Conservation (phyloP, 164 flowering plant species). For the Taxillus chinensis region DNA sequence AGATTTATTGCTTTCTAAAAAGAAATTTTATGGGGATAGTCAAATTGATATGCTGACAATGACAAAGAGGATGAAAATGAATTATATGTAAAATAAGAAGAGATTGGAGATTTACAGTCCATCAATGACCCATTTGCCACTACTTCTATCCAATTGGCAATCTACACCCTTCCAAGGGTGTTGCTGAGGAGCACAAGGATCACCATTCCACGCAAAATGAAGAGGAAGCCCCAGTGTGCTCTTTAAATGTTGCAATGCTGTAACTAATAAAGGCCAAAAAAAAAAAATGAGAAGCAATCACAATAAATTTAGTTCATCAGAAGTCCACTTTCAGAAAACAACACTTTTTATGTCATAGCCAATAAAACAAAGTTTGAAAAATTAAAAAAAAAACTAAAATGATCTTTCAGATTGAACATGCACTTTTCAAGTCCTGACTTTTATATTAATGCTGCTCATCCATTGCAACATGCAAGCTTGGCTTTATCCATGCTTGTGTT, state of each 20-base stretch:
- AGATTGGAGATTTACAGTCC: slow-evolving; percentile 64
- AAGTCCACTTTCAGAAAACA: not conserved
- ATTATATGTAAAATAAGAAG: not conserved
- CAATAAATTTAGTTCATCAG: not conserved
- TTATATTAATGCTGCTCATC: not conserved
- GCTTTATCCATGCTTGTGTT: no score
- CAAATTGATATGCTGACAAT: no score
- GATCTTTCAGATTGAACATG: not conserved
- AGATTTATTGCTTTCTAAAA: no score
- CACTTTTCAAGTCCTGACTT: not conserved
- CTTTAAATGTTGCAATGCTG: slow-evolving; percentile 67
- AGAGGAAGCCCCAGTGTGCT: slow-evolving; percentile 69
- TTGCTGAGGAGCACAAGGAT: slow-evolving; percentile 96
- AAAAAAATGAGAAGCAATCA: not conserved
- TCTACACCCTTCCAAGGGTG: slow-evolving; percentile 99
- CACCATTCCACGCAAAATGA: slow-evolving; percentile 97
- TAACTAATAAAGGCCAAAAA: slow-evolving; percentile 28
- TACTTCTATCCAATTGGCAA: slow-evolving; percentile 54
- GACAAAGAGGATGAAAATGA: no score
- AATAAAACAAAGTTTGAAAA: not conserved
- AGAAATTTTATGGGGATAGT: no score
- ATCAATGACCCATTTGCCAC: slow-evolving; percentile 74
- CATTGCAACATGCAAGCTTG: no score
- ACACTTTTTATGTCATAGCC: not conserved
- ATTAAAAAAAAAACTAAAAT: not conserved